Base-by-base conservation (phyloP, 108 stramenopile genomes). In the Parmales sp. region DNA sequence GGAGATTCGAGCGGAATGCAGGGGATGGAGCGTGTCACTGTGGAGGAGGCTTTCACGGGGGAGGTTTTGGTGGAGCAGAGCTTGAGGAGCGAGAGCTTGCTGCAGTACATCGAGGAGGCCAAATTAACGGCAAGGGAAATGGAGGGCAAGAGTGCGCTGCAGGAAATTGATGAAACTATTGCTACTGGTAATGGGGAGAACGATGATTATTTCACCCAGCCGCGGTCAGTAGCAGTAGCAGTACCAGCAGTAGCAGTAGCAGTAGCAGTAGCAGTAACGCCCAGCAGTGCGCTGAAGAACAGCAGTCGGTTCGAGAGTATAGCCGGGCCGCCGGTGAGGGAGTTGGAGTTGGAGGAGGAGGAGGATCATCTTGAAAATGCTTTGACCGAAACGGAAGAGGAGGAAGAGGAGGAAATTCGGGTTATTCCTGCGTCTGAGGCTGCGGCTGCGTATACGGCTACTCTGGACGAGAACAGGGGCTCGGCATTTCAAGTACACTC, bases 11-110 rank as follows among this genome's bases (percentile, higher is more conserved):
- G 36, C 31, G 2, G 9, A 2, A 26, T 60, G 26, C 8, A 28
- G 2, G 54, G 54, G 31, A 60, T 60, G 54, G 54, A 28, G 7
- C 2, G 29, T 5, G 31, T 34, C 8, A 34, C 54, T 3, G 54
- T 34, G 3, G 54, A 60, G 2, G 26, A 34, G 26, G 54, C 54
- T 23, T 34, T 34, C 31, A 34, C 36, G 4, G 20, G 29, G n/a
- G 54, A 60, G 16, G 54, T 60, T 16, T 60, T 60, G 4, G 54
- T 34, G 29, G 54, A 60, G 54, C 26, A 34, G 54, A 34, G 29
- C 31, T 16, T 60, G 1, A 60, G 36, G 54, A 13, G 8, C 54
- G 54, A 60, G 3, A 19, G n/a, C 11, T 34, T 60, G 26, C 28
- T 60, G 9, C 29, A 34, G 54, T 60, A 60, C 31, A 60, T 60